Conservation (phyloP, 257 asterid genomes). For the Solanum tarijense region DNA sequence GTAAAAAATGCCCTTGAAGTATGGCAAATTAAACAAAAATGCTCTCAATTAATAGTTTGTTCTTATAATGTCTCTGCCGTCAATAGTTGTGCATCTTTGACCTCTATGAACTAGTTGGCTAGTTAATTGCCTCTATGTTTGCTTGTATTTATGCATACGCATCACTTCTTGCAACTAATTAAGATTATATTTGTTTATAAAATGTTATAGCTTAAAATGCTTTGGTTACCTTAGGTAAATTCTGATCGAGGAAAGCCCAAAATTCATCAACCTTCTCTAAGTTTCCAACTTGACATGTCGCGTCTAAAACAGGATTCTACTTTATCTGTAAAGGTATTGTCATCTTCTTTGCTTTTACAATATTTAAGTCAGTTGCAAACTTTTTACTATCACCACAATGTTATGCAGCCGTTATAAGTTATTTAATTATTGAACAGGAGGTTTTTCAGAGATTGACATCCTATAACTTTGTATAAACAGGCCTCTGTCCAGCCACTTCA, state of each 20-base stretch:
- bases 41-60: not conserved
- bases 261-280: conserved; percentile 45
- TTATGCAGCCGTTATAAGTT: not conserved
- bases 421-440: not conserved
- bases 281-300: conserved; percentile 52
- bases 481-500: conserved; percentile 49
- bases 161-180: not conserved
- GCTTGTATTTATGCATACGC: not conserved
- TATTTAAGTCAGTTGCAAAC: not conserved
- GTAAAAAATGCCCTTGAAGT: not conserved
- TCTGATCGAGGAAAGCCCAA: conserved; percentile 26
- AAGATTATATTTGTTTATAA: not conserved
- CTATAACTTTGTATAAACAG: conserved; percentile 23
- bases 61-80: not conserved
- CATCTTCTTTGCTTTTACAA: not conserved
- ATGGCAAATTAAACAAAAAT: not conserved
- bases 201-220: not conserved
- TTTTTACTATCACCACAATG: not conserved
- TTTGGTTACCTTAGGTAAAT: conserved; percentile 25
- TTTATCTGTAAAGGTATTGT: conserved; percentile 63
- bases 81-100: not conserved
- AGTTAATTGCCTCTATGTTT: not conserved
- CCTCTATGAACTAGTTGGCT: not conserved
- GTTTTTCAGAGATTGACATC: not conserved
- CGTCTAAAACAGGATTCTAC: conserved; percentile 32